Base-by-base conservation (phyloP, 2,329 filamentous ascomycete genomes). In the Aschersonia sp. region DNA sequence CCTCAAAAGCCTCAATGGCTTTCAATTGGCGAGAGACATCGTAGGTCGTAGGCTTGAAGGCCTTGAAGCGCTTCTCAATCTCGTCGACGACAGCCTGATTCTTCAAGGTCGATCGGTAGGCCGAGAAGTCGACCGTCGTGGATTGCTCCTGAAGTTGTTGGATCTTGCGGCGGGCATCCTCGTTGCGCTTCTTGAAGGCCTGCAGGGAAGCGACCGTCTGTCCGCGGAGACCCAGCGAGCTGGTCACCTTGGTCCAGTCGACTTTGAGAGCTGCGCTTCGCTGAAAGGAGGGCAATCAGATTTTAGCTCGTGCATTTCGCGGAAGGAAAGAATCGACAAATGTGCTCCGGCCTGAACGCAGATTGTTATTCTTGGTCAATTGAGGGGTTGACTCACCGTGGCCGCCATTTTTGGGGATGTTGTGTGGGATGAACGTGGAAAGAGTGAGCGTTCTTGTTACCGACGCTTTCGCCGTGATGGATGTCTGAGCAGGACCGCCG, bases 101-200 rank as follows among this genome's bases (percentile, higher is more conserved):
- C 82, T 96, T 97, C 60, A 98, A 82, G 59, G 85, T 64, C 64
- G 76, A 75, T 70, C 89, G 88, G 85, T 97, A 98, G 70, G 90
- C 79, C 58, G 79, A 69, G 72, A 98, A 97, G 78, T 98, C 88
- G 72, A 98, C 80, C 50, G 79, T 79, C 62, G 87, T 87, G 55
- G 90, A 74, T 66, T 85, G 82, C 71, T 95, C 87, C 54, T 79
- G 81, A 50, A 98, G 87, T 53, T 79, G 61, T 69, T 85, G 81
- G 53, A 98, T 78, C 73, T 90, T 90, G 75, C 92, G 90, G 72
- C 90, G 89, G 65, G 87, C 90, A 68, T 96, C 89, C 67, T 98
- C 92, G 78, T 97, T 96, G 74, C 92, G 89, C 82, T 95, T 92
- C 81, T 98, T 98, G 84, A 98, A 98, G 57, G 87, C 79, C 68